Evolutionary conservation across 1,284 basidiomycete genomes (phyloP).

Genomic region (Rhodotorula sp.): DNA sequence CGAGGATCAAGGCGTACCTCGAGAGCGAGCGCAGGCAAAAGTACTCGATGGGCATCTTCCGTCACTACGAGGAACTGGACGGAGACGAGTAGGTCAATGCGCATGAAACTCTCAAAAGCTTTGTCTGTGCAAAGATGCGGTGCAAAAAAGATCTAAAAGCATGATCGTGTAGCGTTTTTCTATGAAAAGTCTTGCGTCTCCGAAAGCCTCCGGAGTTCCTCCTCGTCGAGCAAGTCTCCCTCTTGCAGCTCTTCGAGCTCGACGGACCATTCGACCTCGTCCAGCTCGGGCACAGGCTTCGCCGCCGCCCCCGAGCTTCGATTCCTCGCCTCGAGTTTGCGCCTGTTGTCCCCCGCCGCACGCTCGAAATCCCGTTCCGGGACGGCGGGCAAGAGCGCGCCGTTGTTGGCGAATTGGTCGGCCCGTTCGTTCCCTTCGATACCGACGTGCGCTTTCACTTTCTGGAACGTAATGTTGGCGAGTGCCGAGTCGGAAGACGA

Average conservation of each 20-base stretch:
- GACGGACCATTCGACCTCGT: slow-evolving; percentile 25
- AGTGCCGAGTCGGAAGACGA: slow-evolving; percentile 1
- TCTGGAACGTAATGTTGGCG: slow-evolving; percentile 56
- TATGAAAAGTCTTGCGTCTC: slow-evolving; percentile 23
- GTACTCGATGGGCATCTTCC: slow-evolving; percentile 54
- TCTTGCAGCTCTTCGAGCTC: slow-evolving; percentile 11
- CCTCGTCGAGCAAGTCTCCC: slow-evolving; percentile 18
- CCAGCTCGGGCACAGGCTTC: slow-evolving; percentile 4
- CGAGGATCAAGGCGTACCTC: slow-evolving; percentile 54
- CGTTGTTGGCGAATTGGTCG: slow-evolving; percentile 64
- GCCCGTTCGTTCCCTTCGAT: slow-evolving; percentile 74
- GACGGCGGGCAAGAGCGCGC: slow-evolving; percentile 52
- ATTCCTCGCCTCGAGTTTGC: slow-evolving; percentile 3
- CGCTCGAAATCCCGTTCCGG: slow-evolving; percentile 57
- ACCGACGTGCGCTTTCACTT: slow-evolving; percentile 71
- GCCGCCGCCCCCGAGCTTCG: neutral
- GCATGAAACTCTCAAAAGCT: neutral
- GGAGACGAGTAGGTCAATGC: slow-evolving; percentile 19
- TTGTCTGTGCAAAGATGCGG: neutral
- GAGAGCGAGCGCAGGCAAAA: slow-evolving; percentile 51
- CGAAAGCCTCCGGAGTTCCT: slow-evolving; percentile 27
- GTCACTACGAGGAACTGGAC: slow-evolving; percentile 57
- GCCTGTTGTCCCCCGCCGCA: slow-evolving; percentile 22
- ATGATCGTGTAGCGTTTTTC: neutral
- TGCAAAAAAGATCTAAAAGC: neutral